Percentiles rank a stretch among this genome's conserved stretches.
These are phyloP conservation scores for Trametes coccinea DNA, from an alignment of 768 basidiomycete genomes.

Conservation along the genomic window DNA sequence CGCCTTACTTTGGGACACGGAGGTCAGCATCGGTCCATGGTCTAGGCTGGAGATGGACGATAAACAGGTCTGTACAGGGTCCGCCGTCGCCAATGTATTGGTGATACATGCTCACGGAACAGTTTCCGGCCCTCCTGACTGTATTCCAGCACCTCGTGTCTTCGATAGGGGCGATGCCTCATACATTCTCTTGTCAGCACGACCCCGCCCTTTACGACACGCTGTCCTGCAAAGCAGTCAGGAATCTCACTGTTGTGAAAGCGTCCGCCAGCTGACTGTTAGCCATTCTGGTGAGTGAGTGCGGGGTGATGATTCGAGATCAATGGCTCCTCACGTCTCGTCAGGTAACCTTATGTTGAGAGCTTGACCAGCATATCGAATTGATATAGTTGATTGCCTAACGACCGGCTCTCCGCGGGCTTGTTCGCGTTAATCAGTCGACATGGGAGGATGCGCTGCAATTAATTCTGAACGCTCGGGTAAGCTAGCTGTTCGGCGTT, in stretches of 20 bases:
- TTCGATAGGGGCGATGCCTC: slow-evolving; percentile 8
- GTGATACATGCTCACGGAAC: slow-evolving; percentile 2
- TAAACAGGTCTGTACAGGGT: neutral
- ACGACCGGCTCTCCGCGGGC: too few species aligned
- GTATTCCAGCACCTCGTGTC: slow-evolving; percentile 7
- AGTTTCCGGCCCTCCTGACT: slow-evolving; percentile 4
- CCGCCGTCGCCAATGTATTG: neutral
- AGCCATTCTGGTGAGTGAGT: neutral
- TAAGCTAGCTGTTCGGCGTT: too few species aligned
- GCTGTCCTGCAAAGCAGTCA: neutral
- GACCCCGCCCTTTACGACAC: slow-evolving; percentile 4
- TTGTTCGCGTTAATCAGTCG: too few species aligned
- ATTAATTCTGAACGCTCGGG: too few species aligned
- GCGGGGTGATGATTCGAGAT: neutral
- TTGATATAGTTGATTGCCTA: neutral
- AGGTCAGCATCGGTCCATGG: neutral
- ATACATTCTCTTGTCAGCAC: slow-evolving; percentile 5
- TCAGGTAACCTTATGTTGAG: neutral
- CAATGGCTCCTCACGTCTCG: neutral
- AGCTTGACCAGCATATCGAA: neutral
- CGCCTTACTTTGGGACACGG: slow-evolving; percentile 9
- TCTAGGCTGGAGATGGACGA: neutral
- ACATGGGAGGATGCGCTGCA: too few species aligned
- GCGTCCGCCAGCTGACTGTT: neutral
- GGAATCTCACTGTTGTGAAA: neutral